Evolutionary conservation across 2,329 filamentous ascomycete species (phyloP).

Genomic region (Pseudogymnoascus sp.): DNA sequence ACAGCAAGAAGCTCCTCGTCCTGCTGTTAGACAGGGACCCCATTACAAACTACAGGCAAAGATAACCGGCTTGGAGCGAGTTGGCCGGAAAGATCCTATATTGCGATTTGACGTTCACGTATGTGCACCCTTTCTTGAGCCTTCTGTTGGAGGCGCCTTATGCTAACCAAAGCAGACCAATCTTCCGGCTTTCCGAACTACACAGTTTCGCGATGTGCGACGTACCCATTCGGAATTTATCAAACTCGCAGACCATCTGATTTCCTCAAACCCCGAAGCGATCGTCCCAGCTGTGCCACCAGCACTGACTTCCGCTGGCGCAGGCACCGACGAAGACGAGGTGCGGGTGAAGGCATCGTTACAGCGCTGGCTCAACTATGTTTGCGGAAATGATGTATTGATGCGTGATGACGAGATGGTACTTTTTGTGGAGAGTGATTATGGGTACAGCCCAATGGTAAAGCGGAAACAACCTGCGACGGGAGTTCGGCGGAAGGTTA

Average conservation of each 20-base stretch:
- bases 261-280: conserved; percentile 95
- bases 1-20: conserved; percentile 33
- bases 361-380: conserved; percentile 91
- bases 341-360: conserved; percentile 77
- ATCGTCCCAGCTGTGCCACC: conserved; percentile 91
- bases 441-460: conserved; percentile 92
- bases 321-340: conserved; percentile 95
- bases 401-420: conserved; percentile 97
- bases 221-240: conserved; percentile 92
- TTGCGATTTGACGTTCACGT: conserved; percentile 95
- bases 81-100: conserved; percentile 91
- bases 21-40: conserved; percentile 43
- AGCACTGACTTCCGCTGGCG: conserved; percentile 88
- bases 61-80: conserved; percentile 86
- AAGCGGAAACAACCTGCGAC: conserved; percentile 96
- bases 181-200: conserved; percentile 94
- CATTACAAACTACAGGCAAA: conserved; percentile 87
- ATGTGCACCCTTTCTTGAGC: conserved; percentile 32
- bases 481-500: conserved; percentile 84
- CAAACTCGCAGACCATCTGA: conserved; percentile 91
- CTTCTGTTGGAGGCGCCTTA: neutral
- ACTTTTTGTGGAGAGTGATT: conserved; percentile 97
- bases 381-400: conserved; percentile 85
- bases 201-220: conserved; percentile 94
- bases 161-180: conserved; percentile 62